Conservation (phyloP, 176 grass and related monocot genomes). For the Lolium perenne region DNA sequence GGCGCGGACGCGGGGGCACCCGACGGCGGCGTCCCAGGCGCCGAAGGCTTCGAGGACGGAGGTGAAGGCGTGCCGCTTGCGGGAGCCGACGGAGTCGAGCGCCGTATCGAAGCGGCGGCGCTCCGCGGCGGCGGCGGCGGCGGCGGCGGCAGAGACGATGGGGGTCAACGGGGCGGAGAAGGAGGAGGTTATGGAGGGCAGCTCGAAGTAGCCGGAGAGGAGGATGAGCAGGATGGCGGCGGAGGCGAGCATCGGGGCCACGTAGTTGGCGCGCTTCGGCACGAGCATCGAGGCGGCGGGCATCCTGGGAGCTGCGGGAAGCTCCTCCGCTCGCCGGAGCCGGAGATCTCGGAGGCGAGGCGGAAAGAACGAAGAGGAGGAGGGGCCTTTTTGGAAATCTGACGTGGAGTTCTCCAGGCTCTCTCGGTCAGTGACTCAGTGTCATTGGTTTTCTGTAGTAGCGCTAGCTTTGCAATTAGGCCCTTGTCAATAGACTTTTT, state of each 20-base stretch:
- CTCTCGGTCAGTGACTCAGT: background rate
- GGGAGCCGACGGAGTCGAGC: constrained; percentile 60
- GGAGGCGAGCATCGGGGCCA: constrained; percentile 71
- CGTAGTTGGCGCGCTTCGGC: constrained; percentile 74
- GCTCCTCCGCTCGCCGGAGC: constrained; percentile 30
- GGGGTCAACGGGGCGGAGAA: constrained; percentile 39
- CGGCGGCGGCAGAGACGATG: background rate
- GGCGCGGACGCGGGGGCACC: constrained; percentile 64
- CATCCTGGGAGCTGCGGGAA: background rate
- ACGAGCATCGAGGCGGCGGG: constrained; percentile 45
- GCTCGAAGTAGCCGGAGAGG: constrained; percentile 65
- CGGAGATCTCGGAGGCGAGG: constrained; percentile 34
- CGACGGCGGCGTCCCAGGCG: constrained; percentile 66
- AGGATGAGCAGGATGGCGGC: constrained; percentile 59
- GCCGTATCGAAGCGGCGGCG: constrained; percentile 38
- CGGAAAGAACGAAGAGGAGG: background rate
- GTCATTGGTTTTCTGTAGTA: background rate
- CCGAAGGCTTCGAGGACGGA: constrained; percentile 63
- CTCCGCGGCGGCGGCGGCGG: constrained; percentile 11
- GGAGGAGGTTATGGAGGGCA: constrained; percentile 62
- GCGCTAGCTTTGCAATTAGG: background rate
- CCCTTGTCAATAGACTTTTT: background rate
- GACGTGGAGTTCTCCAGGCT: background rate
- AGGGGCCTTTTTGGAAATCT: background rate
- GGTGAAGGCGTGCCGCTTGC: constrained; percentile 50